phyloP scores from a whole-genome alignment of 495 filamentous ascomycete species.

The Astrothelium macrocarpum region DNA sequence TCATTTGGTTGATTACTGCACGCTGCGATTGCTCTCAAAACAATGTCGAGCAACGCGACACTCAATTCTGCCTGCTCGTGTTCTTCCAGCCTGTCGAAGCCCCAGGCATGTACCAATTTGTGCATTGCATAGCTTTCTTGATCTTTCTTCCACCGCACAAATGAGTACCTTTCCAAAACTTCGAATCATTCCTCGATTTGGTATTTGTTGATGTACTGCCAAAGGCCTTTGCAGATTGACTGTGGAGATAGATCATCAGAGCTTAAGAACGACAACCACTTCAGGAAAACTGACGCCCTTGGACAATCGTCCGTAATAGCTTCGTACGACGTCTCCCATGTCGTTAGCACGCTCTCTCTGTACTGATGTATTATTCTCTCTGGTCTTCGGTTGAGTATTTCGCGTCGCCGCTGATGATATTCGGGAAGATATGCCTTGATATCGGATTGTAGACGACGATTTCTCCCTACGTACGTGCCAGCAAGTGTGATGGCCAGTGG shows the following conservation, averaged over 20 bases:
- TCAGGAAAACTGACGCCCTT: slow-evolving; percentile 8
- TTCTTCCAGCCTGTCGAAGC: slow-evolving; percentile 7
- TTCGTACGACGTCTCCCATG: slow-evolving; percentile 16
- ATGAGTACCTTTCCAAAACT: slow-evolving; percentile 4
- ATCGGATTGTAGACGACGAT: slow-evolving; percentile 7
- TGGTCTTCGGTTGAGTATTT: slow-evolving; percentile 10
- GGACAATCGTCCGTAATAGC: slow-evolving; percentile 7
- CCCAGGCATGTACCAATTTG: slow-evolving; percentile 20
- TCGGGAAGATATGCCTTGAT: slow-evolving; percentile 7
- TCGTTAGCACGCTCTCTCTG: slow-evolving; percentile 16
- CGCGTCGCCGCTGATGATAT: slow-evolving; percentile 6
- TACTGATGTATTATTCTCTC: slow-evolving; percentile 15
- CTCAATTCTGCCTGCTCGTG: slow-evolving; percentile 5
- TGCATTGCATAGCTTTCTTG: slow-evolving; percentile 18
- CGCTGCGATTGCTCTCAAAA: not conserved
- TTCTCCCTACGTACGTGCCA: slow-evolving; percentile 8
- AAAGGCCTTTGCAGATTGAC: not conserved
- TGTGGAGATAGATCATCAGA: slow-evolving; percentile 13
- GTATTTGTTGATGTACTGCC: not conserved
- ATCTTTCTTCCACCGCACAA: slow-evolving; percentile 12
- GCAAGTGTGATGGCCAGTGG: slow-evolving; percentile 16
- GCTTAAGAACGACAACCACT: slow-evolving; percentile 6
- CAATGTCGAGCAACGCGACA: not conserved
- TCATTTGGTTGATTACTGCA: not conserved
- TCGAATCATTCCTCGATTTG: slow-evolving; percentile 9